These are phyloP conservation scores for Pestalotiopsis sp. DNA, from an alignment of 2,329 filamentous ascomycete genomes.

Conservation along the genomic window DNA sequence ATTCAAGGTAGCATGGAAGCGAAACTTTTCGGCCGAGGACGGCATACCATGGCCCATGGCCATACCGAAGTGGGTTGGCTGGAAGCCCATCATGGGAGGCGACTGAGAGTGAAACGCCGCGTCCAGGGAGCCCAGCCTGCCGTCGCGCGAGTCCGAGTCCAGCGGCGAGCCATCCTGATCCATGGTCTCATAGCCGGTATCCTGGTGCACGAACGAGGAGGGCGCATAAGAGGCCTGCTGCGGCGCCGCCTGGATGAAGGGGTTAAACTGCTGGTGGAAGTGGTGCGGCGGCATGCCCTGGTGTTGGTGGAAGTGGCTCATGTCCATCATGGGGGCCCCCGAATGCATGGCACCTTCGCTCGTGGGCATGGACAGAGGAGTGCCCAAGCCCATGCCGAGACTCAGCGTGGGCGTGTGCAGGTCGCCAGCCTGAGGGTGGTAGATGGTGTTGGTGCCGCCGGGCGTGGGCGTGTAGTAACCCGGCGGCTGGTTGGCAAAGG, in stretches of 20 bases:
- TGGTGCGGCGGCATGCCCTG: constrained; percentile 56
- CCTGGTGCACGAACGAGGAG: constrained; percentile 78
- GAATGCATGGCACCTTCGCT: constrained; percentile 67
- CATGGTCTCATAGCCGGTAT: constrained; percentile 79
- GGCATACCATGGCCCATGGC: constrained; percentile 50
- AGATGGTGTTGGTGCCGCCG: constrained; percentile 77
- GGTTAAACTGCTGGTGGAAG: constrained; percentile 65
- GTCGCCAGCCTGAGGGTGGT: constrained; percentile 82
- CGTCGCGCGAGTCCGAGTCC: constrained; percentile 53
- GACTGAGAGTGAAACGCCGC: constrained; percentile 64
- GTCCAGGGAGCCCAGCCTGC: constrained; percentile 59
- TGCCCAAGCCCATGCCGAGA: constrained; percentile 76
- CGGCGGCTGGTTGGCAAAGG: constrained; percentile 77
- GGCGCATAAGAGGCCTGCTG: constrained; percentile 69
- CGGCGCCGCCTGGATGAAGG: constrained; percentile 67
- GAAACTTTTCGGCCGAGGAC: constrained; percentile 71
- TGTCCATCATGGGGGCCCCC: constrained; percentile 61
- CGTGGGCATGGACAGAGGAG: constrained; percentile 78
- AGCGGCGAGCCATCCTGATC: constrained; percentile 74
- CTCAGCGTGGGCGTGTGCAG: constrained; percentile 80
- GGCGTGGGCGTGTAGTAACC: constrained; percentile 90
- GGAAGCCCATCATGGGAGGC: constrained; percentile 61
- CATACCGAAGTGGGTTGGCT: constrained; percentile 52
- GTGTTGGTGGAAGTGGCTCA: constrained; percentile 65
- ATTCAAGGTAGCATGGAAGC: constrained; percentile 87